phyloP scores from a whole-genome alignment of 306 rosid genomes.

The Arachis hypogaea region DNA sequence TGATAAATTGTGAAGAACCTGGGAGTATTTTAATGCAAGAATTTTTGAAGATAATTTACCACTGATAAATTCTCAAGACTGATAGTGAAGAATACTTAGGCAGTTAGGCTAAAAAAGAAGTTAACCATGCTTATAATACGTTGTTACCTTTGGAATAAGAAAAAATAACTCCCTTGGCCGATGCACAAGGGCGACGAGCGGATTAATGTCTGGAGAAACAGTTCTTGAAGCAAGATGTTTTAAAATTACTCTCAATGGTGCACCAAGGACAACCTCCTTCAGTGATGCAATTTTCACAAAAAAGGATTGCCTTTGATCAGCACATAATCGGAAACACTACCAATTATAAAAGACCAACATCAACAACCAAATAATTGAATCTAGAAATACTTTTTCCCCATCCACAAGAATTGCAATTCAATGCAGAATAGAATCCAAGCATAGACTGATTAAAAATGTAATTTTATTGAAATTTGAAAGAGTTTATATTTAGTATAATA shows the following conservation, averaged over 20 bases:
- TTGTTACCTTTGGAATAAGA: conserved; percentile 71
- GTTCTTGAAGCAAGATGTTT: conserved; percentile 68
- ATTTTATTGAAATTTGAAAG: background rate
- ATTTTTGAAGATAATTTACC: conserved; percentile 2
- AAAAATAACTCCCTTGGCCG: conserved; percentile 86
- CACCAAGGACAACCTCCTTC: conserved; percentile 94
- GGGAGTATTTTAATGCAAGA: background rate
- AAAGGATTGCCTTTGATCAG: conserved; percentile 74
- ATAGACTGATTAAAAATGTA: background rate
- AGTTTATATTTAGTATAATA: background rate
- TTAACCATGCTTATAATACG: conserved; percentile 9
- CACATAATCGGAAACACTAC: conserved; percentile 44
- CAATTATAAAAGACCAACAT: conserved; percentile 36
- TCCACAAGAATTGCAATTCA: conserved; percentile 1
- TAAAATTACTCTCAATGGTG: conserved; percentile 81
- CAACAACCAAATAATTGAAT: conserved; percentile 31
- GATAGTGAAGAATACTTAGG: background rate
- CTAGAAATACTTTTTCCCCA: background rate
- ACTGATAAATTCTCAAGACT: conserved; percentile 4
- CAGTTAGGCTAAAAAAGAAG: background rate
- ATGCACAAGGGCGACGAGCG: conserved; percentile 85
- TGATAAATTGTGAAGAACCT: too few species aligned
- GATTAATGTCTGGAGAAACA: conserved; percentile 53
- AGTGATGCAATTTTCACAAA: conserved; percentile 88
- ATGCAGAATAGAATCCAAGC: conserved; percentile 7